Evolutionary conservation across 768 basidiomycete species (phyloP), one percentile per base, ranked within the genome.

Genomic region (Suillus tomentosus): DNA sequence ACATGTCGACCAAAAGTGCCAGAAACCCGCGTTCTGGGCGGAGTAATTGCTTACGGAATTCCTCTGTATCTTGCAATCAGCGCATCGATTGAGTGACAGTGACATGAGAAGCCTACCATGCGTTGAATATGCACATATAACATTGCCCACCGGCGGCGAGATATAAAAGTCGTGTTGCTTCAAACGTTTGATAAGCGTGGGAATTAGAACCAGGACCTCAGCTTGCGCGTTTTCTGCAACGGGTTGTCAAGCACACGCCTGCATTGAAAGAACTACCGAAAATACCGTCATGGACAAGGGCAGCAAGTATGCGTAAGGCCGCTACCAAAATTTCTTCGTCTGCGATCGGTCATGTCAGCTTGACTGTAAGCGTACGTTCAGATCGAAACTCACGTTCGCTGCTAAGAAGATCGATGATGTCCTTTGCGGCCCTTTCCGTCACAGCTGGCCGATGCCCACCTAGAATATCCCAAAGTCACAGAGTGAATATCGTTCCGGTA

Each of bases 101-200:
- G 9, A 11, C n/a, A 43, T 22, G 10, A 8, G 37, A 17, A 7
- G 37, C 37, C 22, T 40, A 64, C 63, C 22, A 5, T 60, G 22
- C 4, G 5, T n/a, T 3, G 47, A 27, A 24, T 62, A 47, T 51
- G 60, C 61, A 22, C 61, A 50, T 53, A 64, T 62, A 11, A 61
- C 47, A 24, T 50, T 53, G 22, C 47, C 60, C 47, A 61, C 62
- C 24, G 63, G 60, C 22, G 61, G 63, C 13, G 61, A 48, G 34
- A 62, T 11, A 10, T 63, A 63, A 4, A 62, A 61, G 37, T 64
- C 63, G 9, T 48, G 37, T n/a, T 63, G 40, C 15, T 42, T 63
- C 36, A 60, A 37, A 13, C 14, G 63, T 19, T 50, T 45, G n/a
- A 50, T 45, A 19, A 63, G 37, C n/a, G 11, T n/a, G 15, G 62